Evolutionary conservation across 2,329 filamentous ascomycete species (phyloP).

Genomic region (Hyphodiscus sp.): DNA sequence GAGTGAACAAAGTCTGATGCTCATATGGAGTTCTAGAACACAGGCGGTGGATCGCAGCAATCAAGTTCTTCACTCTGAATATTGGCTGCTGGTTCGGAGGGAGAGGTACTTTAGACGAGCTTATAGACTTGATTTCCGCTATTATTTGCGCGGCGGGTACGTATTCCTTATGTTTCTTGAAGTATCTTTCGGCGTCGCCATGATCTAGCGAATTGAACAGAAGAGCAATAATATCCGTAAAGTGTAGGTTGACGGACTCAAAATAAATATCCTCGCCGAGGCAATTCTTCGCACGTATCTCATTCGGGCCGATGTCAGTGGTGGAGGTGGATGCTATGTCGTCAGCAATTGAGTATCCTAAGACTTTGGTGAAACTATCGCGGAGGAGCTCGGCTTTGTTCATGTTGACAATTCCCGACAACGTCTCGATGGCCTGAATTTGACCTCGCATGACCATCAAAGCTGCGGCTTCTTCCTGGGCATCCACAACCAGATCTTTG

Average conservation of each 20-base stretch:
- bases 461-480: slow-evolving; percentile 71
- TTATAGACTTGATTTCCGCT: slow-evolving; percentile 60
- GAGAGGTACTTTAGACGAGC: slow-evolving; percentile 58
- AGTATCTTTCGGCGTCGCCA: slow-evolving; percentile 56
- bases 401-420: slow-evolving; percentile 52
- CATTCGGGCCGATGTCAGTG: slow-evolving; percentile 46
- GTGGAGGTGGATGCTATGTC: slow-evolving; percentile 49
- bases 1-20: slow-evolving; percentile 63
- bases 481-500: slow-evolving; percentile 59
- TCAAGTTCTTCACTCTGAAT: slow-evolving; percentile 72
- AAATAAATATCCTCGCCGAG: slow-evolving; percentile 62
- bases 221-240: slow-evolving; percentile 68
- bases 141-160: slow-evolving; percentile 57
- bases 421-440: slow-evolving; percentile 51
- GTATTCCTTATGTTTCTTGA: slow-evolving; percentile 53
- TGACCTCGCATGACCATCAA: slow-evolving; percentile 78
- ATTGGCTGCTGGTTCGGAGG: slow-evolving; percentile 80
- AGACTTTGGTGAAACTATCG: slow-evolving; percentile 66
- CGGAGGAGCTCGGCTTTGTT: slow-evolving; percentile 53
- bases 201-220: slow-evolving; percentile 75
- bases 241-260: slow-evolving; percentile 58
- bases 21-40: slow-evolving; percentile 66
- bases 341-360: slow-evolving; percentile 78
- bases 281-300: slow-evolving; percentile 60
- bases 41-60: slow-evolving; percentile 70